phyloP scores from a whole-genome alignment of 805 yeast genomes.

The Torulaspora quercuum region DNA sequence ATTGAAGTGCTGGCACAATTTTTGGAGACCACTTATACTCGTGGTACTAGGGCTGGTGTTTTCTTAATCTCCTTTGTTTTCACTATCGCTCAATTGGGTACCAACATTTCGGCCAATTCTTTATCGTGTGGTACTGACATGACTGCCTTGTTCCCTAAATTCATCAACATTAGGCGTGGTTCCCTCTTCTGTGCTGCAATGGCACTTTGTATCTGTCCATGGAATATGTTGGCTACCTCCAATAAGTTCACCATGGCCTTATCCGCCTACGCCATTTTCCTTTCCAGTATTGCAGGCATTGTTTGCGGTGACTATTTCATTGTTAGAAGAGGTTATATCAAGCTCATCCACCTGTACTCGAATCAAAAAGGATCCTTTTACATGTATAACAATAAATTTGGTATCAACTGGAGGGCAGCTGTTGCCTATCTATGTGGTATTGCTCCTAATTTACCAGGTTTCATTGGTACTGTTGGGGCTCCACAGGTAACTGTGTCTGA shows the following conservation, averaged over 20 bases:
- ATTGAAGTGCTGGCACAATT: conserved; percentile 56
- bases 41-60: conserved; percentile 69
- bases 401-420: conserved; percentile 76
- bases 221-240: conserved; percentile 65
- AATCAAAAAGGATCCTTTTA: conserved; percentile 36
- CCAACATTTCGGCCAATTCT: conserved; percentile 68
- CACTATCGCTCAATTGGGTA: conserved; percentile 71
- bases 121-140: conserved; percentile 58
- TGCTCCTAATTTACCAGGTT: conserved; percentile 41
- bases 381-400: conserved; percentile 55
- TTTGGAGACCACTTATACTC: conserved; percentile 36
- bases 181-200: conserved; percentile 62
- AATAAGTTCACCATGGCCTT: conserved; percentile 69
- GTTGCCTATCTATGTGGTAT: conserved; percentile 51
- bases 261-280: conserved; percentile 73
- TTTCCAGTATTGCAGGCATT: conserved; percentile 76
- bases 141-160: conserved; percentile 54
- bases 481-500: conserved; percentile 51
- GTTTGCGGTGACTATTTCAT: conserved; percentile 55
- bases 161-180: conserved; percentile 58
- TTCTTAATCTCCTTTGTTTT: conserved; percentile 62
- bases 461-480: conserved; percentile 54
- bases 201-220: conserved; percentile 71
- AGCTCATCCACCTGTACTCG: conserved; percentile 60
- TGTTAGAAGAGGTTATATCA: conserved; percentile 64